Percentiles rank a stretch among this genome's conserved stretches.
These are phyloP conservation scores for Psilocybe subaeruginosa DNA, from an alignment of 768 basidiomycete species.

Conservation along the genomic window DNA sequence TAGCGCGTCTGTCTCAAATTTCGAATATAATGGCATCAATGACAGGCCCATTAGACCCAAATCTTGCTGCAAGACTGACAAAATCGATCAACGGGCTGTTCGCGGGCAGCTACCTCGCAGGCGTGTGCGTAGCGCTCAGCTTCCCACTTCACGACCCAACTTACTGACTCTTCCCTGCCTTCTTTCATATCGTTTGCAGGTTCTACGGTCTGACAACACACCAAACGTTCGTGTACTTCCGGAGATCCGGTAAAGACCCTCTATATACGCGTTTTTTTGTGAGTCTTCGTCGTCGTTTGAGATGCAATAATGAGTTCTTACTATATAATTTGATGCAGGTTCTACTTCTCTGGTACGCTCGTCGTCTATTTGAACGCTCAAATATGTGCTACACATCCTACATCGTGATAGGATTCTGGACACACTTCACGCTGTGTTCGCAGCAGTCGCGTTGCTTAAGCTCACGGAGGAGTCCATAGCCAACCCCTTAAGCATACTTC, in stretches of 20 bases:
- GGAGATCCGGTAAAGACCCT: neutral
- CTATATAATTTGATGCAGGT: neutral
- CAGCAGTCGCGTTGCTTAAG: neutral
- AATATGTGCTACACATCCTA: neutral
- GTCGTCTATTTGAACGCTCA: neutral
- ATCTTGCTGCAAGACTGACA: neutral
- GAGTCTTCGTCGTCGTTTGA: neutral
- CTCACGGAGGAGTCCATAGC: neutral
- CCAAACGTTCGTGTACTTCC: conserved; percentile 7
- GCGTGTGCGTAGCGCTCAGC: neutral
- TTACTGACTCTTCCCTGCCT: neutral
- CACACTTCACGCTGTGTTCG: neutral
- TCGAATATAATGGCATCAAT: neutral
- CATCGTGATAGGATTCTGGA: neutral
- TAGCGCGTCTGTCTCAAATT: too few species aligned
- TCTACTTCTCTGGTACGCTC: conserved; percentile 1
- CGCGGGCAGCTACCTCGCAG: conserved; percentile 3
- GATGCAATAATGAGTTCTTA: neutral
- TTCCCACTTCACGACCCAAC: neutral
- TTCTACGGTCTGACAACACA: conserved; percentile 5
- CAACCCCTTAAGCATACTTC: neutral
- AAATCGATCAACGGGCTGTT: neutral
- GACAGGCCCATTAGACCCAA: neutral
- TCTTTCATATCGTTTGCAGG: neutral
- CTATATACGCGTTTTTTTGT: neutral